Conservation (phyloP, 2,329 filamentous ascomycete species). For the Hypocrella siamensis region DNA sequence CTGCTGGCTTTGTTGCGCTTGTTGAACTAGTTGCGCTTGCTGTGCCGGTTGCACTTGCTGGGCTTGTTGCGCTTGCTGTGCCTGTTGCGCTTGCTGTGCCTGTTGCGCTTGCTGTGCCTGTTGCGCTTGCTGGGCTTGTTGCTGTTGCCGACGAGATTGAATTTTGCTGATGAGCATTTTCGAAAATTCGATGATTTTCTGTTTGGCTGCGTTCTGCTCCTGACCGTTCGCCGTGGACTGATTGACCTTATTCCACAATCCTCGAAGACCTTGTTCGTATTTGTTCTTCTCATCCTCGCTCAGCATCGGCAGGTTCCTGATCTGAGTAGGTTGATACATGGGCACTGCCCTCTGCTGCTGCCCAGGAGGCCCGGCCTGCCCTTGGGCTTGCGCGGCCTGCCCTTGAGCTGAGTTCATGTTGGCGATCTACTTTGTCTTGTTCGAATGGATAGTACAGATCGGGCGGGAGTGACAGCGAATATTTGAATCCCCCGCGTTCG, state of each 20-base stretch:
- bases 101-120: constrained; percentile 6
- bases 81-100: constrained; percentile 1
- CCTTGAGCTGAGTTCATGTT: constrained; percentile 12
- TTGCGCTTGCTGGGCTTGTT: constrained; percentile 10
- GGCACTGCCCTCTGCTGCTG: constrained; percentile 15
- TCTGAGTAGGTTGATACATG: constrained; percentile 36
- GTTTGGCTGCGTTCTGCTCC: constrained; percentile 33
- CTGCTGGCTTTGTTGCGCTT: too few species aligned
- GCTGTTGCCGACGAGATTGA: constrained; percentile 20
- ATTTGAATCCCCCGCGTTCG: too few species aligned
- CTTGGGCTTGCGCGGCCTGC: constrained; percentile 10
- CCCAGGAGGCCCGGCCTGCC: constrained; percentile 9
- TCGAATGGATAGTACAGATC: constrained; percentile 1
- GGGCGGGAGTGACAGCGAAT: too few species aligned
- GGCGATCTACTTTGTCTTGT: neutral
- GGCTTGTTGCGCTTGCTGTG: too few species aligned
- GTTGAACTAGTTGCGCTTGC: too few species aligned
- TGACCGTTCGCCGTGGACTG: constrained; percentile 28
- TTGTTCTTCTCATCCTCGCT: constrained; percentile 39
- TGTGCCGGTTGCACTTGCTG: too few species aligned
- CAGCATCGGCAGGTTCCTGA: constrained; percentile 32
- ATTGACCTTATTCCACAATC: constrained; percentile 37
- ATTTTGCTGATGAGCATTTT: constrained; percentile 39
- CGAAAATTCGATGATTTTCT: constrained; percentile 46
- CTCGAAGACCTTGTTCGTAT: constrained; percentile 40